Evolutionary conservation across 108 stramenopile species (phyloP), one percentile per base, ranked within the genome.

Genomic region (Phaeodactylum tricornutum): DNA sequence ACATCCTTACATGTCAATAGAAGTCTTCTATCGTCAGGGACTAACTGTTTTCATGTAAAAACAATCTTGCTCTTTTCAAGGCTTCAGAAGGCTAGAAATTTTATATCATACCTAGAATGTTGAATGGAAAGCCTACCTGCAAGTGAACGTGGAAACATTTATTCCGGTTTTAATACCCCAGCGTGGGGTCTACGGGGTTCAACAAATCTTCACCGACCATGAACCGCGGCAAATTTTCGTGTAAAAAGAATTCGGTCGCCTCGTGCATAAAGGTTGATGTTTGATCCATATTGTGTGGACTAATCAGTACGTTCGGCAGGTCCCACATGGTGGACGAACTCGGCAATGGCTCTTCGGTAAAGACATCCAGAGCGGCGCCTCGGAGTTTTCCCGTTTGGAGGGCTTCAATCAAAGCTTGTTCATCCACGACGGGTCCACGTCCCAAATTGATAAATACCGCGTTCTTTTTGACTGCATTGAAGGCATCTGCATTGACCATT

Each of bases 291-390:
- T 67, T 67, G 59, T 96, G 92, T 16, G 85, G 80, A 20, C 60
- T 67, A 7, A 87, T 28, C 5, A 93, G 54, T 0, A 89, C 69
- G 60, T 84, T 83, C 19, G 77, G 73, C 35, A 87, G 38, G 32
- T 62, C 64, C 92, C 92, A 93, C 14, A 89, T 55, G 17, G 35
- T 44, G 34, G 72, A 82, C 0, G 58, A 45, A 31, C 44, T 24
- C 6, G 92, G 87, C 4, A 93, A 58, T 2, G 92, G 92, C 37
- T 93, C 92, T 7, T 64, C 49, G 7, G 62, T 57, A 68, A 81
- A 79, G n/a, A 93, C 92, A 55, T 93, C 92, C 47, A 93, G 43
- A 7, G 79, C 92, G 4, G 87, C 87, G n/a, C 84, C 87, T 33
- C 72, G 71, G 11, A 86, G 53, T 26, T 38, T 62, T 14, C 77